phyloP scores from a whole-genome alignment of 805 yeast species.

The Jamesozyma gamospora region DNA sequence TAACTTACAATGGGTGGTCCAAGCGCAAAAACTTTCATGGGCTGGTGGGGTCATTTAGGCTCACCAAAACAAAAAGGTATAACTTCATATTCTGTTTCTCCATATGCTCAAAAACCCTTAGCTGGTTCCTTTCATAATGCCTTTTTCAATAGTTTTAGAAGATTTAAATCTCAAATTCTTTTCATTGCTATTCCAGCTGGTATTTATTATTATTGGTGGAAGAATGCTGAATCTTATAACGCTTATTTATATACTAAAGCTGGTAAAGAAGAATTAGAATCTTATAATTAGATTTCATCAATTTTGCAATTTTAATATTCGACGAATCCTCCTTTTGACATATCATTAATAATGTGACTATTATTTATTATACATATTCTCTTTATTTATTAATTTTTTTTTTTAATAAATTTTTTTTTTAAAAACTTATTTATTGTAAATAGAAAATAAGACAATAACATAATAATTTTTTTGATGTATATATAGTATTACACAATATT shows the following conservation, averaged over 20 bases:
- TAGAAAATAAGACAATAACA: too few relatives aligned
- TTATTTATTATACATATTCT: background rate
- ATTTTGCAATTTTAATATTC: background rate
- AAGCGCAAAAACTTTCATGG: slow-evolving; percentile 72
- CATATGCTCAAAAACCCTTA: slow-evolving; percentile 87
- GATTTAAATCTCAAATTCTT: slow-evolving; percentile 77
- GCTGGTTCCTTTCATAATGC: slow-evolving; percentile 79
- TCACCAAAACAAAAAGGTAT: slow-evolving; percentile 80
- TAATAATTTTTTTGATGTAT: too few relatives aligned
- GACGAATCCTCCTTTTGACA: background rate
- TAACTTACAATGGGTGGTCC: slow-evolving; percentile 53
- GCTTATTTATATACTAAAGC: slow-evolving; percentile 93
- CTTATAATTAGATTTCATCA: background rate
- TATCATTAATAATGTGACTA: background rate
- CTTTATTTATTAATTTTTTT: background rate
- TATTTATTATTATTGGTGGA: slow-evolving; percentile 81
- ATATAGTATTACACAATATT: too few relatives aligned
- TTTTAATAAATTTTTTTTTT: background rate
- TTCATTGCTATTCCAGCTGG: slow-evolving; percentile 70
- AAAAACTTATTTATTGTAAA: too few relatives aligned
- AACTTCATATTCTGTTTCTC: slow-evolving; percentile 83
- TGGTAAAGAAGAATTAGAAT: slow-evolving; percentile 86
- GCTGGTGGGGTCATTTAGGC: slow-evolving; percentile 96
- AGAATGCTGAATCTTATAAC: slow-evolving; percentile 78
- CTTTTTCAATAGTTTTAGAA: slow-evolving; percentile 87